Conservation (phyloP, 129 eudicot genomes). For the Tagetes patula region DNA sequence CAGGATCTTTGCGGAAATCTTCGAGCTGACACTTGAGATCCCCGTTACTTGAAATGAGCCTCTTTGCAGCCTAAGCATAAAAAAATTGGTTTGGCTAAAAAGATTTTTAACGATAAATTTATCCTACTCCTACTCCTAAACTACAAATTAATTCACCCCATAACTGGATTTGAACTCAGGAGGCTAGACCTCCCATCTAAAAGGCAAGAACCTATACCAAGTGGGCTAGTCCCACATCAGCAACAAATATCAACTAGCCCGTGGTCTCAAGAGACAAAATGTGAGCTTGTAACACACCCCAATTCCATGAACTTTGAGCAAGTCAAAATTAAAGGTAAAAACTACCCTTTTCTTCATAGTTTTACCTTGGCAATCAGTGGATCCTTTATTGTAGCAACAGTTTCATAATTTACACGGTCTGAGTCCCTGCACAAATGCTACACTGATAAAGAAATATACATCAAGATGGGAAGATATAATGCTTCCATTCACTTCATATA, state of each 20-base stretch:
- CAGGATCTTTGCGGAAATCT: constrained; percentile 70
- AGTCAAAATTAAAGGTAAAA: constrained; percentile 3
- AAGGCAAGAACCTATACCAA: no score
- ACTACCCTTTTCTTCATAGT: neutral
- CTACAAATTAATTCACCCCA: no score
- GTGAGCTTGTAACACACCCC: constrained; percentile 19
- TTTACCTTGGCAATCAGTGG: constrained; percentile 81
- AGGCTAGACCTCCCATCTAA: no score
- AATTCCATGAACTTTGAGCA: constrained; percentile 9
- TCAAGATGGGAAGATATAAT: constrained; percentile 17
- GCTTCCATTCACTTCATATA: constrained; percentile 6
- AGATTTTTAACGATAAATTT: no score
- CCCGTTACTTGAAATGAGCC: constrained; percentile 74
- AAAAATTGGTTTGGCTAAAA: constrained; percentile 14
- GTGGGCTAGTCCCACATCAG: no score
- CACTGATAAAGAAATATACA: constrained; percentile 27
- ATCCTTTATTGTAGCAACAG: constrained; percentile 71
- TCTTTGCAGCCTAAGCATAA: constrained; percentile 75
- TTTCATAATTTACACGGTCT: constrained; percentile 67
- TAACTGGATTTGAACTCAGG: no score
- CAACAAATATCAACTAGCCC: neutral
- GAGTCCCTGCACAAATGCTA: constrained; percentile 53
- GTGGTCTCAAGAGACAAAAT: constrained; percentile 7
- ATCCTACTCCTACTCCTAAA: no score
- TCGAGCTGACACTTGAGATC: constrained; percentile 73